Conservation (phyloP, 2,329 filamentous ascomycete species). For the Cercospora berteroae region DNA sequence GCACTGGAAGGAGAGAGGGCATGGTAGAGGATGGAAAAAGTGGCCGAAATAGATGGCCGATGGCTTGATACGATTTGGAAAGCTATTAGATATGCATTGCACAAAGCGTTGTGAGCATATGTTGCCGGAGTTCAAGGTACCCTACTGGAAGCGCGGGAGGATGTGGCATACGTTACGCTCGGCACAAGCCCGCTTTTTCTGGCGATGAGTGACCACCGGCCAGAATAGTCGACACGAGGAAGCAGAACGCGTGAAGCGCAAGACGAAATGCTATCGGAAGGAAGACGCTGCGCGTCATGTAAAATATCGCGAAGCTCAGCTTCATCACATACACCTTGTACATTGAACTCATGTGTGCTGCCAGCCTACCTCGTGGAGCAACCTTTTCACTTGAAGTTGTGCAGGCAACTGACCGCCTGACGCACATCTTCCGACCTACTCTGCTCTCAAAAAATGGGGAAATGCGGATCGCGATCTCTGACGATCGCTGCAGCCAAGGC, state of each 20-base stretch:
- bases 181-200: neutral
- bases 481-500: neutral
- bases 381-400: neutral
- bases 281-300: neutral
- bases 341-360: neutral
- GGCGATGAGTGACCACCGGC: neutral
- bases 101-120: neutral
- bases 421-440: neutral
- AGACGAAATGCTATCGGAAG: neutral
- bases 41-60: constrained; percentile 54
- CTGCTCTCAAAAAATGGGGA: neutral
- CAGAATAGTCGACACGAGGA: neutral
- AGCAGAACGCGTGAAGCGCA: neutral
- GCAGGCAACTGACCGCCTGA: neutral
- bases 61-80: neutral
- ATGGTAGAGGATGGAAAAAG: constrained; percentile 72
- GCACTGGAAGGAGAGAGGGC: constrained; percentile 88
- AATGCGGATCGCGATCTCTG: neutral
- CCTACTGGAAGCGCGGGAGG: neutral
- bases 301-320: neutral
- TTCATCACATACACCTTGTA: neutral
- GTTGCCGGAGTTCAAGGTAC: neutral
- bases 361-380: neutral
- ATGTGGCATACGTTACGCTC: neutral
- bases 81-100: neutral